Conservation (phyloP, 306 rosid species). For the Vigna radiata region DNA sequence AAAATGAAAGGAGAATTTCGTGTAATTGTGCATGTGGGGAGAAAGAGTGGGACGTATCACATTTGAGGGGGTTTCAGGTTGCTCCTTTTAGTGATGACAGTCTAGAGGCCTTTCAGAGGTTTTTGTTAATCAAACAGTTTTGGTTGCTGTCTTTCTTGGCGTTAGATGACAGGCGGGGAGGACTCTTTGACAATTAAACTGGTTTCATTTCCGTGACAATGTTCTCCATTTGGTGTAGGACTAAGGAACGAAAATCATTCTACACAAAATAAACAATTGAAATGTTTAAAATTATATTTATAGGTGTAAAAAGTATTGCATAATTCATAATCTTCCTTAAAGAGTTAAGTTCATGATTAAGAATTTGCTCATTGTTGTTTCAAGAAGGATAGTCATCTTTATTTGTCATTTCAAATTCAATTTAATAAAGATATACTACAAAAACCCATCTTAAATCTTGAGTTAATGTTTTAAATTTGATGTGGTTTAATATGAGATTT, state of each 20-base stretch:
- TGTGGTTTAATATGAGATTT: not conserved
- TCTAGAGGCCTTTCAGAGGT: slow-evolving; percentile 17
- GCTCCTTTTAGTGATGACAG: not conserved
- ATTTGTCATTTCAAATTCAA: not conserved
- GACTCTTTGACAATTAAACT: not conserved
- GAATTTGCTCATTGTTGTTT: not conserved
- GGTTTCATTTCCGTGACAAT: not conserved
- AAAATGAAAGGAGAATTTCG: not conserved
- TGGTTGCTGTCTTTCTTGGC: slow-evolving; percentile 8
- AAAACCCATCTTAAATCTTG: slow-evolving; percentile 6
- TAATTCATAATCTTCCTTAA: not conserved
- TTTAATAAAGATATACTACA: not conserved
- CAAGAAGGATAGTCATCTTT: not conserved
- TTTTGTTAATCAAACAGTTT: slow-evolving; percentile 3
- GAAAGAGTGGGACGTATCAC: not conserved
- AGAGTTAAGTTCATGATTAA: not conserved
- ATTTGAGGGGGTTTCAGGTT: not conserved
- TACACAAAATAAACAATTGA: slow-evolving; percentile 4
- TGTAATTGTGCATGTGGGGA: slow-evolving; percentile 21
- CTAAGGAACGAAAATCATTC: slow-evolving; percentile 8
- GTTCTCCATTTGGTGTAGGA: not conserved
- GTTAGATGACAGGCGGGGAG: not conserved
- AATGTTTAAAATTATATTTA: not conserved
- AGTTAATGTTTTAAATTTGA: not conserved
- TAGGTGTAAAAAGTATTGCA: slow-evolving; percentile 6